Evolutionary conservation across 2,329 filamentous ascomycete species (phyloP).

Genomic region (Beauveria rudraprayagi): DNA sequence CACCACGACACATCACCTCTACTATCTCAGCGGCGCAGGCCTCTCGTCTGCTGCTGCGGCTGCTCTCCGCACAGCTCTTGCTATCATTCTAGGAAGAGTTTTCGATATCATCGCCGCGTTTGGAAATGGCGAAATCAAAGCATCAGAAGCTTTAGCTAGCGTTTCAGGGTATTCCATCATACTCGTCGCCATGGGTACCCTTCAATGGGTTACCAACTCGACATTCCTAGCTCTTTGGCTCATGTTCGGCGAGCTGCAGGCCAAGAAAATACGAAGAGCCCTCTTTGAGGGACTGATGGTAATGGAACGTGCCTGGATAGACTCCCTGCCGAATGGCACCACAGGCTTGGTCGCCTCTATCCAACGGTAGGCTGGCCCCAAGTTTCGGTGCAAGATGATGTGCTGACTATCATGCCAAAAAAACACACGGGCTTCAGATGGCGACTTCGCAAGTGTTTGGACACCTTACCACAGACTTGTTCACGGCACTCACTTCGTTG

Average conservation of each 20-base stretch:
- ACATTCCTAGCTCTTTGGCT: conserved; percentile 65
- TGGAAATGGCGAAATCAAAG: conserved; percentile 45
- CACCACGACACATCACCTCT: conserved; percentile 52
- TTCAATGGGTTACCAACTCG: conserved; percentile 59
- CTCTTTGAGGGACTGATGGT: conserved; percentile 62
- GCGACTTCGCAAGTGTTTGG: conserved; percentile 76
- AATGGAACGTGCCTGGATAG: conserved; percentile 77
- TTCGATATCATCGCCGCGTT: conserved; percentile 65
- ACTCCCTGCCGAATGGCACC: conserved; percentile 62
- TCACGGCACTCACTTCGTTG: conserved; percentile 59
- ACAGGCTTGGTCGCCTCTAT: conserved; percentile 62
- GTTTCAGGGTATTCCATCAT: conserved; percentile 54
- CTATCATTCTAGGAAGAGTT: conserved; percentile 65
- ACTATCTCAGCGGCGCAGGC: conserved; percentile 46
- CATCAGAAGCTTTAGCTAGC: conserved; percentile 42
- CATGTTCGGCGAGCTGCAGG: conserved; percentile 73
- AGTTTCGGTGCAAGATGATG: background rate
- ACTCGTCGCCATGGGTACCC: conserved; percentile 54
- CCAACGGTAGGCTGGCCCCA: conserved; percentile 53
- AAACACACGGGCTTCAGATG: conserved; percentile 73
- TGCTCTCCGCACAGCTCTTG: conserved; percentile 54
- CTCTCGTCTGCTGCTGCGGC: conserved; percentile 51
- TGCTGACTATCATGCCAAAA: conserved; percentile 39
- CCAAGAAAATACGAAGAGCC: conserved; percentile 51
- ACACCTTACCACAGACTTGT: conserved; percentile 53